Base-by-base conservation (phyloP, 148 eudicot species). In the Silene uniflora region DNA sequence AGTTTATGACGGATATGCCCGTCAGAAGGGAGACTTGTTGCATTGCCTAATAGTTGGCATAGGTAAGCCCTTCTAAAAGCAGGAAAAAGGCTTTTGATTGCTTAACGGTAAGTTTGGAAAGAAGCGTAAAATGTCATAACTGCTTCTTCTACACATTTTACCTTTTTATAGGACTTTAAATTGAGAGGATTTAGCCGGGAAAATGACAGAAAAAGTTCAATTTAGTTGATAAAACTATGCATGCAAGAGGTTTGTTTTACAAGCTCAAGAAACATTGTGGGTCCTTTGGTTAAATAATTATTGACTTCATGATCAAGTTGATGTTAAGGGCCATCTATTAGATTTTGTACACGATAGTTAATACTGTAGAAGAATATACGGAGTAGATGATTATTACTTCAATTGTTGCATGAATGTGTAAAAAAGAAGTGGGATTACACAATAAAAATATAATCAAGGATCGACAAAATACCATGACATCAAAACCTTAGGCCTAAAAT, bases 251-350 rank as follows among this genome's bases (percentile, higher is more conserved):
- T 56, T 76, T 81, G 77, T 72, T 58, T 63, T 32, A 76, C 70
- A 81, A 81, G 83, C 80, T 67, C 63, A 81, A 81, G 80, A 63
- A 72, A 81, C 63, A 69, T 27, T 23, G 52, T 13, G 39, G 71
- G 73, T 29, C 69, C 69, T 60, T 72, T 64, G 6, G 49, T 63
- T 55, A 52, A n/a, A 32, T 54, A 39, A 44, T 62, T 55, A 32
- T 62, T 6, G 25, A 46, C 55, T 71, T 75, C 24, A 32, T 14
- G 1, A 71, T 71, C 21, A 70, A 39, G n/a, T 16, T 67, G 49
- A 39, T n/a, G 70, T 67, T 35, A 67, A 39, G 19, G 16, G 8
- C 0, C 6, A 64, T 10, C 13, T 63, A 29, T 64, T 16, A 32
- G 65, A 61, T 61, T 24, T 61, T 61, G 65, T 8, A 61, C 24